A percentile compares a stretch with the other conserved stretches of the same genome.
Conservation (phyloP, 345 rosid species). For the Stellera chamaejasme region DNA sequence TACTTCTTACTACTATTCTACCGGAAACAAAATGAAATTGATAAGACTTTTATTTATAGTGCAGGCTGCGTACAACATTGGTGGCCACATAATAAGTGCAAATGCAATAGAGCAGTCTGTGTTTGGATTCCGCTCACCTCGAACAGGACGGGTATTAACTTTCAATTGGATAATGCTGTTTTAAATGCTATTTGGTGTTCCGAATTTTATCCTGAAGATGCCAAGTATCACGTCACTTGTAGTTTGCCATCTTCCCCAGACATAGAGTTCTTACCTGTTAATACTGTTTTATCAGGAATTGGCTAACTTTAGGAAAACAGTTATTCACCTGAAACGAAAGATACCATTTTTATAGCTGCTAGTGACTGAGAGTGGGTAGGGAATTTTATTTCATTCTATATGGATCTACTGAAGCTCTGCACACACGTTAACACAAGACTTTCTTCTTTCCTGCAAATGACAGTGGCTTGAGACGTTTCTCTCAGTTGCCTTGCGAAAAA, state of each 20-base stretch:
- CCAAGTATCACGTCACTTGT: neutral
- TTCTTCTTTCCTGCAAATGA: conserved; percentile 12
- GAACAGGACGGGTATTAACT: conserved; percentile 59
- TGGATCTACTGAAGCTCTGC: conserved; percentile 4
- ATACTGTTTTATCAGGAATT: no score
- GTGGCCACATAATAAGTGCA: conserved; percentile 72
- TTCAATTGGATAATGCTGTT: neutral
- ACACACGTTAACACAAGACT: neutral
- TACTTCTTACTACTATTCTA: conserved; percentile 1
- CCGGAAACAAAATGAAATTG: conserved; percentile 8
- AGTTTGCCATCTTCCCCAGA: no score
- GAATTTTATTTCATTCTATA: neutral
- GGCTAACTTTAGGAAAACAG: no score
- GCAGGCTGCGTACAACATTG: conserved; percentile 91
- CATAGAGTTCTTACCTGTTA: no score
- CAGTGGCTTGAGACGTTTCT: conserved; percentile 90
- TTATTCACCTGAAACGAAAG: no score
- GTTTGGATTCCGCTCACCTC: conserved; percentile 59
- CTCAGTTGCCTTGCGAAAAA: conserved; percentile 69
- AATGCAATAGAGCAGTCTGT: conserved; percentile 79
- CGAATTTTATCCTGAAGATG: neutral
- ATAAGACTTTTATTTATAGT: conserved; percentile 35
- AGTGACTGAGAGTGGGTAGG: no score
- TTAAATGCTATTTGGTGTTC: neutral
- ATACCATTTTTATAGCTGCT: no score